Conservation (phyloP, 2,329 filamentous ascomycete genomes). For the Fusarium penzigii region DNA sequence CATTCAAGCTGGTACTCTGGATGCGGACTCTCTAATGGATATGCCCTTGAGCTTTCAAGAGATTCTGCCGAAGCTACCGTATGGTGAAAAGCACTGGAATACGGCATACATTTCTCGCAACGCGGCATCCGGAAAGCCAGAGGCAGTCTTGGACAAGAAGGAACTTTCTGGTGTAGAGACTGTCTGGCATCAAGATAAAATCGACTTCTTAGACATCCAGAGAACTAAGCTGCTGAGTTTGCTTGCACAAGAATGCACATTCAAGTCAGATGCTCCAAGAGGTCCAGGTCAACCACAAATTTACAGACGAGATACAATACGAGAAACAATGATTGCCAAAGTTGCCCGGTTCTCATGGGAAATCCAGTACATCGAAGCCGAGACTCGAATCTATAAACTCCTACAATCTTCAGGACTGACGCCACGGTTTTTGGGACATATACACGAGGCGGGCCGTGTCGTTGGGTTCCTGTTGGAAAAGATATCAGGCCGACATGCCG, state of each 20-base stretch:
- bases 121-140: background rate
- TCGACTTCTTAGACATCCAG: constrained; percentile 3
- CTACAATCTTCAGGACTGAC: background rate
- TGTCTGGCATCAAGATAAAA: constrained; percentile 1
- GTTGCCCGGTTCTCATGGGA: constrained; percentile 4
- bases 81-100: constrained; percentile 3
- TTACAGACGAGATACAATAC: no score
- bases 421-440: constrained; percentile 3
- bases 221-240: background rate
- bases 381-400: constrained; percentile 1
- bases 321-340: background rate
- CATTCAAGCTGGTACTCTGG: background rate
- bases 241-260: background rate
- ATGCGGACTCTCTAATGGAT: constrained; percentile 4
- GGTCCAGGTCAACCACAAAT: background rate
- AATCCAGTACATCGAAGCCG: constrained; percentile 1
- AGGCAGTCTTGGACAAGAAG: background rate
- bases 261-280: background rate
- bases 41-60: constrained; percentile 8
- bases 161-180: constrained; percentile 1
- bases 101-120: constrained; percentile 2
- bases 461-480: constrained; percentile 3
- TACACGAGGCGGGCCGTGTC: constrained; percentile 3
- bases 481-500: background rate
- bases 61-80: constrained; percentile 1